These are phyloP conservation scores for Ceratocystiopsis sp. DNA, from an alignment of 2,329 filamentous ascomycete genomes.

Conservation along the genomic window DNA sequence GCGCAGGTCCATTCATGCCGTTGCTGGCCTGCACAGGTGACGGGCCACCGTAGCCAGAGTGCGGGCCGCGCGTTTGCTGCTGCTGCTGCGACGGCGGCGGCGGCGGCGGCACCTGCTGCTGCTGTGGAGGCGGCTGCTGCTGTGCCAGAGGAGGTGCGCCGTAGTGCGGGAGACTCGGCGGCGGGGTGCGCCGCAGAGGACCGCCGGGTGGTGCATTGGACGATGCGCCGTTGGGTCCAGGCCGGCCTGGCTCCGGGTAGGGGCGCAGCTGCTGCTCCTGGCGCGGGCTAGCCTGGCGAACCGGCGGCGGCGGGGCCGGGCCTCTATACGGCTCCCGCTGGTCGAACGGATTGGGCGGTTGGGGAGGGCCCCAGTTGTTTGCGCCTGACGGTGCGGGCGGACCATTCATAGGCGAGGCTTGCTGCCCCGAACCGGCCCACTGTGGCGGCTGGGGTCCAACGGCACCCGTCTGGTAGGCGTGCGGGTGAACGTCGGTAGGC, in stretches of 20 bases:
- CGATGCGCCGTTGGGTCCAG: conserved; percentile 11
- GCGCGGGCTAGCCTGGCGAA: conserved; percentile 60
- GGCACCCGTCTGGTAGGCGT: conserved; percentile 77
- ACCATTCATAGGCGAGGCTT: conserved; percentile 23
- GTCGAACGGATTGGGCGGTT: conserved; percentile 69
- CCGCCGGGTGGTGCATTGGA: conserved; percentile 26
- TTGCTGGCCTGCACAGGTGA: conserved; percentile 25
- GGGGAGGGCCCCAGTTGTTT: conserved; percentile 46
- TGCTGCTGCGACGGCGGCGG: conserved; percentile 25
- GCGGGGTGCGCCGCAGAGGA: conserved; percentile 32
- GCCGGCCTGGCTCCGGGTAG: conserved; percentile 50
- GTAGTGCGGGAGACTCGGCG: conserved; percentile 33
- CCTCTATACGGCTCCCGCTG: conserved; percentile 55
- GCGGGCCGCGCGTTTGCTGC: conserved; percentile 31
- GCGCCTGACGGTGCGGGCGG: conserved; percentile 40
- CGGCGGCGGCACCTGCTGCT: conserved; percentile 34
- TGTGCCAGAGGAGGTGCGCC: conserved; percentile 31
- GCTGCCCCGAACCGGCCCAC: conserved; percentile 58
- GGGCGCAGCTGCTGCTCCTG: conserved; percentile 53
- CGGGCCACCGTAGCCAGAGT: conserved; percentile 42
- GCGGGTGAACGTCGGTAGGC: conserved; percentile 89
- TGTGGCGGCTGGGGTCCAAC: conserved; percentile 73
- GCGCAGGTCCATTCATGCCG: conserved; percentile 28
- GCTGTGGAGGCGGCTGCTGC: conserved; percentile 27
- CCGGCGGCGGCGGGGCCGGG: conserved; percentile 37